A percentile compares a stretch with the other conserved stretches of the same genome.
These are phyloP conservation scores for Schizochytrium sp. DNA, from an alignment of 108 stramenopile species.

Conservation along the genomic window DNA sequence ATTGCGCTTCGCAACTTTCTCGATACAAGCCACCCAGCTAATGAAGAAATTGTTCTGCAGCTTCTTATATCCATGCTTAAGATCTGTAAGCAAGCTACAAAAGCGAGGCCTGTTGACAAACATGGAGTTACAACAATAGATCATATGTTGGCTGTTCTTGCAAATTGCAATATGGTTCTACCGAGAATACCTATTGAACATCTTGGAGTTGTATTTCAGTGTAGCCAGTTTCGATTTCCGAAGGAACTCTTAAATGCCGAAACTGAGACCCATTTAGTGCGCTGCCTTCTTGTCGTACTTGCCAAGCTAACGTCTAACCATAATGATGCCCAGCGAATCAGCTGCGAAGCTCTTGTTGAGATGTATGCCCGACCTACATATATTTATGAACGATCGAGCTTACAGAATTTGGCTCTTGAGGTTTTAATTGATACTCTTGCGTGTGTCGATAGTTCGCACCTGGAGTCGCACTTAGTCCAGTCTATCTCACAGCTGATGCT, in stretches of 20 bases:
- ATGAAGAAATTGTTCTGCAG: background rate
- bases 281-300: constrained; percentile 9
- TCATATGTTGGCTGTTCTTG: background rate
- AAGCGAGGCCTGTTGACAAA: background rate
- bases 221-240: background rate
- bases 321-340: background rate
- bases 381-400: background rate
- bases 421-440: constrained; percentile 22
- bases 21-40: background rate
- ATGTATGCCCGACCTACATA: background rate
- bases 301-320: background rate
- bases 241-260: background rate
- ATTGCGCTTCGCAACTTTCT: background rate
- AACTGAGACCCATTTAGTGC: background rate
- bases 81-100: background rate
- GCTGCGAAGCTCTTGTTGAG: background rate
- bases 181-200: background rate
- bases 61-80: background rate
- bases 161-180: background rate
- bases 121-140: background rate
- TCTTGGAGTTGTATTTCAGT: background rate
- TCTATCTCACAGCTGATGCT: background rate
- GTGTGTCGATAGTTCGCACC: background rate
- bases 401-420: constrained; percentile 17
- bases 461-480: background rate